These are phyloP conservation scores for Anaeromyces robustus DNA, from an alignment of 192 early-diverging fungal genomes.

Conservation along the genomic window DNA sequence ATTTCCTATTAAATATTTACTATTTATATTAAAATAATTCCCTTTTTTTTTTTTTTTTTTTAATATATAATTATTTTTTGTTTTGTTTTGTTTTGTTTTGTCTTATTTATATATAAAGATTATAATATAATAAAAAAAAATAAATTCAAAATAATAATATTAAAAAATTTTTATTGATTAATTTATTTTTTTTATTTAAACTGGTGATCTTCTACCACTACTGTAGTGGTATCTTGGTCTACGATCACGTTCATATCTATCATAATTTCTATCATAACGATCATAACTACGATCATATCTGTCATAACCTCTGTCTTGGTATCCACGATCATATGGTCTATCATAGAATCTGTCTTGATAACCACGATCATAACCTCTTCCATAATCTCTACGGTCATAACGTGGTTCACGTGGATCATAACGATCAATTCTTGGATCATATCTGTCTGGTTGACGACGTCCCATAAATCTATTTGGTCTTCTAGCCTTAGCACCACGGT, in stretches of 20 bases:
- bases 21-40: too few species aligned
- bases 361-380: background rate
- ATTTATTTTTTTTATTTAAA: background rate
- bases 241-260: background rate
- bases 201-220: background rate
- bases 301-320: background rate
- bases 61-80: too few species aligned
- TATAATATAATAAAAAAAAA: too few species aligned
- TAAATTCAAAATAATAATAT: too few species aligned
- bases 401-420: background rate
- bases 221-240: background rate
- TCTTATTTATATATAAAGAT: too few species aligned
- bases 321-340: background rate
- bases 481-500: background rate
- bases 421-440: background rate
- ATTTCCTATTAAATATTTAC: too few species aligned
- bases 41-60: too few species aligned
- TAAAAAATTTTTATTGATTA: background rate
- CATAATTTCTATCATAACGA: background rate
- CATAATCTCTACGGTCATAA: background rate
- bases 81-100: too few species aligned
- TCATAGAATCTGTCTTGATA: background rate
- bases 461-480: background rate
- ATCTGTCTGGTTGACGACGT: background rate
- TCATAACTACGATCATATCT: background rate